Evolutionary conservation across 306 rosid species (phyloP).

Genomic region (Glycine latifolia): DNA sequence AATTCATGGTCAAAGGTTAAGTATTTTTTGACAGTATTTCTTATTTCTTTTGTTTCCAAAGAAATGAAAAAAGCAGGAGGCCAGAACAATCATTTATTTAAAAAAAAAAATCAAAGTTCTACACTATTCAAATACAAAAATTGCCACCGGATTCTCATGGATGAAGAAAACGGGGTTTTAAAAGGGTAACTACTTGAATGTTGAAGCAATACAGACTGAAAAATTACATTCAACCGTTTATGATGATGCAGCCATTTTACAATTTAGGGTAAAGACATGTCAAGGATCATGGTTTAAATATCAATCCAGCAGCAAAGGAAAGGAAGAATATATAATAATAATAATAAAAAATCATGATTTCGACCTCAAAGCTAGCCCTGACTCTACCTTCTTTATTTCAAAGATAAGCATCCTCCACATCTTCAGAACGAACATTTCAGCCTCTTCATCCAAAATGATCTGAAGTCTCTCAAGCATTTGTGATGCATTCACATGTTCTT

Average conservation of each 20-base stretch:
- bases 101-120: neutral
- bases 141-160: constrained; percentile 46
- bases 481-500: constrained; percentile 91
- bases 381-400: constrained; percentile 97
- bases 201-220: constrained; percentile 41
- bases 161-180: constrained; percentile 24
- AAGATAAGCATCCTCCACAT: constrained; percentile 99
- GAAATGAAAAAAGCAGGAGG: neutral
- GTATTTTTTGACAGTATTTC: no score
- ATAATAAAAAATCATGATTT: constrained; percentile 51
- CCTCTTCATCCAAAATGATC: constrained; percentile 94
- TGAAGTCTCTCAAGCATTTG: constrained; percentile 96
- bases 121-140: constrained; percentile 47
- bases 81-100: neutral
- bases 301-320: constrained; percentile 38
- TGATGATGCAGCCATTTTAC: constrained; percentile 45
- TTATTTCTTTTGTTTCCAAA: neutral
- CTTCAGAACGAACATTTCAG: constrained; percentile 99
- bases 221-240: constrained; percentile 18
- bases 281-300: constrained; percentile 26
- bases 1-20: no score
- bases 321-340: constrained; percentile 4
- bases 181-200: constrained; percentile 38
- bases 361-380: constrained; percentile 75
- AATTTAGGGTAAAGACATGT: constrained; percentile 29